Percentiles rank a stretch among this genome's conserved stretches.
These are phyloP conservation scores for Monascus ruber DNA, from an alignment of 2,329 filamentous ascomycete species.

Conservation along the genomic window DNA sequence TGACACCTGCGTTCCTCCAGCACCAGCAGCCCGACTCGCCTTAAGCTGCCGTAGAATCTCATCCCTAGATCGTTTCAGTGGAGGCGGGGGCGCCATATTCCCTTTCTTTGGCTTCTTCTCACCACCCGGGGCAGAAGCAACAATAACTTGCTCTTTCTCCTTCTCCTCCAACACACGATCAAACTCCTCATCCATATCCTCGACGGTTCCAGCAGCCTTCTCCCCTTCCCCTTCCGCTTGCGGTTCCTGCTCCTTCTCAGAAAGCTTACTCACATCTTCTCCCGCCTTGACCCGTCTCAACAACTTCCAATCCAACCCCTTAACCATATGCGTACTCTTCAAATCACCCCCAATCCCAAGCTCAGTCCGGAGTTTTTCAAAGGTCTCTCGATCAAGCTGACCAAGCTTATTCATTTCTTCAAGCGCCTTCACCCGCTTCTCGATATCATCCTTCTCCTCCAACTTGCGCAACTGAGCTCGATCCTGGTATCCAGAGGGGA, in stretches of 20 bases:
- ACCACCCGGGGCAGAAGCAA: constrained; percentile 18
- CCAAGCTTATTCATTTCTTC: constrained; percentile 74
- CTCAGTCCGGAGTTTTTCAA: constrained; percentile 61
- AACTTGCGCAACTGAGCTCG: constrained; percentile 55
- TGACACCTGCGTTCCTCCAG: constrained; percentile 14
- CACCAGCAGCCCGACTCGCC: constrained; percentile 36
- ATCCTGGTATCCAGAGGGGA: constrained; percentile 74
- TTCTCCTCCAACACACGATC: constrained; percentile 31
- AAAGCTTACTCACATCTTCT: constrained; percentile 41
- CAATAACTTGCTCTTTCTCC: constrained; percentile 10
- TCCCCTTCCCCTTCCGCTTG: constrained; percentile 19
- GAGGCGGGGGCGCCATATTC: constrained; percentile 33
- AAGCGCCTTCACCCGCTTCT: constrained; percentile 60
- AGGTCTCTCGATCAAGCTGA: constrained; percentile 69
- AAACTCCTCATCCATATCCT: constrained; percentile 54
- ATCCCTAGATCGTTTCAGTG: constrained; percentile 43
- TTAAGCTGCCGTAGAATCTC: constrained; percentile 50
- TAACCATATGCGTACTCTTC: constrained; percentile 73
- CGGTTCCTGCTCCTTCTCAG: constrained; percentile 16
- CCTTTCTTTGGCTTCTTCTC: constrained; percentile 42
- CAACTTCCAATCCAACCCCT: constrained; percentile 79
- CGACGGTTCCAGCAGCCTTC: constrained; percentile 7
- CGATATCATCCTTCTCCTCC: constrained; percentile 42
- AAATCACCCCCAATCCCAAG: constrained; percentile 71
- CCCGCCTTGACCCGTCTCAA: constrained; percentile 34